Base-by-base conservation (phyloP, 208 protist genomes). In the Leptomonas seymouri region DNA sequence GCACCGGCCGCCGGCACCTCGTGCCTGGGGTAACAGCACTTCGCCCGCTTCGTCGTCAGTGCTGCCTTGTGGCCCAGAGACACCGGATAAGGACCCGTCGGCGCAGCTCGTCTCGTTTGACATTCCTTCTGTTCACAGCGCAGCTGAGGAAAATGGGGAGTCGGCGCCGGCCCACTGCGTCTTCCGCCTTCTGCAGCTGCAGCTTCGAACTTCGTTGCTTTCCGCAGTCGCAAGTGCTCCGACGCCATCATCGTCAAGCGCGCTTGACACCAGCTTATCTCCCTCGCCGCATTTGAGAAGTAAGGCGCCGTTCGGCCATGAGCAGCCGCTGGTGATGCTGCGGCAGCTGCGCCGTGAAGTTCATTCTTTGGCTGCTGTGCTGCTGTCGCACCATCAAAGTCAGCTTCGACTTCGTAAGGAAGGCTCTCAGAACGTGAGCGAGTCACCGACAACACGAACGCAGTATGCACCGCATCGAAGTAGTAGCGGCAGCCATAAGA, bases 161-260 rank as follows among this genome's bases (percentile, higher is more conserved):
- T 11, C 9, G 4, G 34, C 41, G 27, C 36, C 65, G 39, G 70
- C 62, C 18, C 15, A 25, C 28, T 39, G 8, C 3, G 54, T 76
- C 7, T 69, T 69, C 39, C 12, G 53, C 30, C 55, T 76, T 51
- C 70, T 76, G 18, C 70, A 76, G 39, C 41, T 76, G 27, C 62
- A 51, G 44, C 70, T 53, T 1, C 48, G 44, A 4, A 36, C 20
- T 14, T 55, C 49, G 0, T 21, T 67, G 6, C 30, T 67, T 18
- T 30, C 48, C 48, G 21, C 30, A 57, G 48, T 3, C 30, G 6
- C 15, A 0, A 4, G 3, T n/a, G 49, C 14, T 5, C 0, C 23
- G 31, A 8, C 15, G 28, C 6, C 25, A 41, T 12, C 42, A 41
- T 28, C n/a, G 58, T 30, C 16, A 14, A 3, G 9, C 34, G 7